Evolutionary conservation across 139 green algal genomes (phyloP), one percentile per base, ranked within the genome.

Genomic region (Yamagishiella unicocca): DNA sequence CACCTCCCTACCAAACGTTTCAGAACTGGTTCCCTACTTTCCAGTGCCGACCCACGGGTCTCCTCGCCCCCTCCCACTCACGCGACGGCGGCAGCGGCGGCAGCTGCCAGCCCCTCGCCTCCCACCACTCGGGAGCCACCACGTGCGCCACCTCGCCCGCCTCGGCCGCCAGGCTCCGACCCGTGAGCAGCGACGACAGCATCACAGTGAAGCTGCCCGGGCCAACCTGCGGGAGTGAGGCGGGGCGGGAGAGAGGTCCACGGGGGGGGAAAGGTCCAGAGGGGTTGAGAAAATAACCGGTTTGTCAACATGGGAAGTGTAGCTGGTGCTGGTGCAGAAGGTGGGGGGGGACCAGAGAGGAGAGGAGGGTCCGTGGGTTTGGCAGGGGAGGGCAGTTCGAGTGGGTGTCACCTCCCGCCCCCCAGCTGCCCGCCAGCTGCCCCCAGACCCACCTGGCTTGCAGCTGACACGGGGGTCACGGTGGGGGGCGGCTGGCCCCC

Each of bases 121-220:
- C 88, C 94, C 94, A 96, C 94, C 94, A 93, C 21, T 84, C 64
- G 24, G 64, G 73, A 3, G 54, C 81, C 25, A 50, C 62, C 73
- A 93, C 73, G 55, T 92, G 80, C 6, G 75, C 86, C 45, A 93
- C 45, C 38, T 73, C 61, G 10, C 50, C 46, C 35, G 89, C 90
- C 25, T 53, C 40, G 3, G 35, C 62, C 12, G 85, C 89, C n/a
- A 79, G 45, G 10, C 27, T 75, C 29, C 82, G 87, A 0, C 75
- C 87, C 4, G 89, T 92, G 62, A 92, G 73, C 72, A 96, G 81
- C 1, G 43, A 71, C 25, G 50, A 79, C 58, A 96, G 87, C 94
- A 96, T 96, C 43, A 72, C 87, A 25, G 77, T 91, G 83, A 96
- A 96, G 68, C 46, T 90, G 22, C 79, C 83, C 22, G 75, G 85